phyloP scores from a whole-genome alignment of 225 moss, liverwort and hornwort species.

The Pseudisothecium myosuroides region DNA sequence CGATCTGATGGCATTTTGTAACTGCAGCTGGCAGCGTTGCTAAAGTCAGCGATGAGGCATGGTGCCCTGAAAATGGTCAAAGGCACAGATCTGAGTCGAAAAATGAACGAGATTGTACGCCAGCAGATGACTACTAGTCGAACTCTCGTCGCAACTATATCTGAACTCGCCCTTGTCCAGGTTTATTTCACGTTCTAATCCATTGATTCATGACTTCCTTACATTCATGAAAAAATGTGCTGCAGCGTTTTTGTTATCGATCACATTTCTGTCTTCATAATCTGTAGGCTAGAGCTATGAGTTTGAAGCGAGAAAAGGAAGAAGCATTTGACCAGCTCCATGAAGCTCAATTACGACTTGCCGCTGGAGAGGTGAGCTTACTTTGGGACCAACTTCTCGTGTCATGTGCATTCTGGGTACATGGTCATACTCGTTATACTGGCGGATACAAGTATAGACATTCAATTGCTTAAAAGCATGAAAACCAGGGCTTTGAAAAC shows the following conservation, averaged over 20 bases:
- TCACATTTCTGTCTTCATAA: not conserved
- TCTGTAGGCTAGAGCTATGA: slow-evolving; percentile 47
- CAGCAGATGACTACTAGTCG: slow-evolving; percentile 31
- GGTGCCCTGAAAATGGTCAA: slow-evolving; percentile 20
- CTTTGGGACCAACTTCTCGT: not conserved
- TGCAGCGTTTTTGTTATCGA: not conserved
- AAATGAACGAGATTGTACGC: slow-evolving; percentile 43
- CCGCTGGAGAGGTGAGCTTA: slow-evolving; percentile 46
- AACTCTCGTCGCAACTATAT: slow-evolving; percentile 46
- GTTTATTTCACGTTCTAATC: not conserved
- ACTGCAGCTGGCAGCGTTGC: slow-evolving; percentile 42
- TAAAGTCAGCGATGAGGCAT: slow-evolving; percentile 29
- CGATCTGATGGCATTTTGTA: not conserved
- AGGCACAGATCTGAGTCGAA: slow-evolving; percentile 13
- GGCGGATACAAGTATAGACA: not conserved
- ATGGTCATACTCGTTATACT: not conserved
- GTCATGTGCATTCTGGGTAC: not conserved
- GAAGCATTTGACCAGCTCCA: slow-evolving; percentile 28
- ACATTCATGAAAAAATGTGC: not conserved
- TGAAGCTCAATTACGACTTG: slow-evolving; percentile 46
- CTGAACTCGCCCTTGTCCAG: slow-evolving; percentile 79
- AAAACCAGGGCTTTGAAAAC: not conserved
- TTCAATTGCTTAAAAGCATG: not conserved
- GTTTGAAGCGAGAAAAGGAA: slow-evolving; percentile 51
- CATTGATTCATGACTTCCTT: not conserved